Evolutionary conservation across 441 rosid species (phyloP).

Genomic region (Jatropha podagrica): DNA sequence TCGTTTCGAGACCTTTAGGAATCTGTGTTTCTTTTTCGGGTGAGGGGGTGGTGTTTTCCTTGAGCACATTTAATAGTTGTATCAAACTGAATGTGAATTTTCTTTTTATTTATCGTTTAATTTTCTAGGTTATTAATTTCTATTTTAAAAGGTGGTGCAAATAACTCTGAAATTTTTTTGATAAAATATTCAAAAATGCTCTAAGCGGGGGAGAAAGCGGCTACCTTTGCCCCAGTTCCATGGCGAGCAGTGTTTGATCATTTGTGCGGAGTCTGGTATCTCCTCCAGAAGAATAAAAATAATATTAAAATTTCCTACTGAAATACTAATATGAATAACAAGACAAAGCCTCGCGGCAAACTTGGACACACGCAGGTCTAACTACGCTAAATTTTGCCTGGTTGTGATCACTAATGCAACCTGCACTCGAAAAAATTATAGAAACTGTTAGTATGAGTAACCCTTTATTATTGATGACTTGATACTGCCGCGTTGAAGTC

Average conservation of each 20-base stretch:
- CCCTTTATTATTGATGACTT: background rate
- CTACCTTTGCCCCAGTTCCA: too few species aligned
- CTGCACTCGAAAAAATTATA: background rate
- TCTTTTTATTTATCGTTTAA: background rate
- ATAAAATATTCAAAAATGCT: too few species aligned
- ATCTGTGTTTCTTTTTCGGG: background rate
- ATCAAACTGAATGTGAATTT: background rate
- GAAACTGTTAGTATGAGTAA: background rate
- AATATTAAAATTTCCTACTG: too few species aligned
- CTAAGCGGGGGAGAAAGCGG: too few species aligned
- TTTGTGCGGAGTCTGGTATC: too few species aligned
- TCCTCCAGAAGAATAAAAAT: too few species aligned
- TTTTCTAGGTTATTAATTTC: background rate
- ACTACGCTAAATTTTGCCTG: too few species aligned
- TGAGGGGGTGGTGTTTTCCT: background rate
- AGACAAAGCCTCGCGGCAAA: too few species aligned
- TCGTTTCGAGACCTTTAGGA: background rate
- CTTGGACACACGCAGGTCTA: too few species aligned
- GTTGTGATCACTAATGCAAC: background rate
- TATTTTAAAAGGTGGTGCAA: background rate
- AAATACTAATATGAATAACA: too few species aligned
- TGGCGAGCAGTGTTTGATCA: too few species aligned
- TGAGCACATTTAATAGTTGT: background rate
- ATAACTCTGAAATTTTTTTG: too few species aligned
- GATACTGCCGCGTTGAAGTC: background rate